Evolutionary conservation across 257 asterid genomes (phyloP).

Genomic region (Nicotiana noctiflora): DNA sequence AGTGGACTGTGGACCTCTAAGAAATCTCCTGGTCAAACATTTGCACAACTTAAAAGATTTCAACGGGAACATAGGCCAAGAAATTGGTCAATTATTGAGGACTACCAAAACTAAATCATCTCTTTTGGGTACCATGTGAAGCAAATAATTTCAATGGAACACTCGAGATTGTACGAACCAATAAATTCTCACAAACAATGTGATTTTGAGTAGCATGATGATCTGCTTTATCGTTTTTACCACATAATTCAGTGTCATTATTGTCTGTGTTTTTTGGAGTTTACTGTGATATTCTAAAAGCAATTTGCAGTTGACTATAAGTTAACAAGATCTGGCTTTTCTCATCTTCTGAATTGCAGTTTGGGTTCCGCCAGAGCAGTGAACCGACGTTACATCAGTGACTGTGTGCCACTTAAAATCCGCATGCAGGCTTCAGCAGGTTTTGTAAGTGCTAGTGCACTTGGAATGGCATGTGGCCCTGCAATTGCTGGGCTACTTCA

Average conservation of each 20-base stretch:
- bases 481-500: conserved; percentile 93
- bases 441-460: conserved; percentile 98
- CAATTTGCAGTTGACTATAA: not conserved
- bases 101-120: not conserved
- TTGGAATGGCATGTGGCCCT: conserved; percentile 99
- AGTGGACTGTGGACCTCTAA: too few species aligned
- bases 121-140: not conserved
- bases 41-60: not conserved
- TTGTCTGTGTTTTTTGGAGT: not conserved
- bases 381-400: conserved; percentile 91
- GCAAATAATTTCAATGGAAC: not conserved
- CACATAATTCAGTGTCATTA: not conserved
- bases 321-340: not conserved
- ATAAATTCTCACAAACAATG: not conserved
- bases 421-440: conserved; percentile 99
- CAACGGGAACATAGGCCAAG: not conserved
- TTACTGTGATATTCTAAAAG: not conserved
- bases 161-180: not conserved
- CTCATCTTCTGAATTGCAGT: conserved; percentile 37
- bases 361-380: conserved; percentile 98
- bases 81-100: not conserved
- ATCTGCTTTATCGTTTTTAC: not conserved
- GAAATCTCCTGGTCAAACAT: not conserved
- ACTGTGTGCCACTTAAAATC: conserved; percentile 85
- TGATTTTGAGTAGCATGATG: not conserved